These are phyloP conservation scores for Diaporthe eres DNA, from an alignment of 2,329 filamentous ascomycete genomes.

Conservation along the genomic window DNA sequence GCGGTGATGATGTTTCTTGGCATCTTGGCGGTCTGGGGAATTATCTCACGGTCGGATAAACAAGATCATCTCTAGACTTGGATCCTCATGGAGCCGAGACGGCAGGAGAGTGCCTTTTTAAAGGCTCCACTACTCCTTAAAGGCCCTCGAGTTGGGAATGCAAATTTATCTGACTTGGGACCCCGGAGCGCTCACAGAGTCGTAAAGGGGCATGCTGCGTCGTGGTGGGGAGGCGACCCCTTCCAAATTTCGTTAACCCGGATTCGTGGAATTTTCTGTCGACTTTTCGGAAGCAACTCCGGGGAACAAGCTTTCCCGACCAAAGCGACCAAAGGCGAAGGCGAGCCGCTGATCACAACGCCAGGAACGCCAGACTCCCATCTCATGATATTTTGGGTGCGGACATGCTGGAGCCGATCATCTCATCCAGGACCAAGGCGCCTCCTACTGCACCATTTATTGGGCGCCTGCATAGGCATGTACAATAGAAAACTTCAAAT, in stretches of 20 bases:
- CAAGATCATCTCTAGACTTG: not conserved
- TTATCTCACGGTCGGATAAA: conserved; percentile 1
- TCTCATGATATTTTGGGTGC: not conserved
- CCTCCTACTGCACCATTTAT: not conserved
- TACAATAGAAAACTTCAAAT: not conserved
- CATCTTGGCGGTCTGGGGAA: conserved; percentile 9
- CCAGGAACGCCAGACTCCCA: not conserved
- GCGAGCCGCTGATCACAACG: conserved; percentile 19
- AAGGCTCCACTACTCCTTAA: not conserved
- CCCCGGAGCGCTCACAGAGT: not conserved
- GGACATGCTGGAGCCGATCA: not conserved
- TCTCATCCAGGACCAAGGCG: not conserved
- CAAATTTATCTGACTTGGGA: conserved; percentile 1
- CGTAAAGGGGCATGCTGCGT: conserved; percentile 18
- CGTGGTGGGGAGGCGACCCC: conserved; percentile 26
- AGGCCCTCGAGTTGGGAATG: not conserved
- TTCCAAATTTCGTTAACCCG: conserved; percentile 28
- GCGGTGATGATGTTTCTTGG: conserved; percentile 1
- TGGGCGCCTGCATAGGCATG: not conserved
- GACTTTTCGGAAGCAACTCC: conserved; percentile 18
- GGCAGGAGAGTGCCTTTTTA: conserved; percentile 5
- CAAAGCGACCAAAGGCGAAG: not conserved
- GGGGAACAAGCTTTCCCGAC: not conserved
- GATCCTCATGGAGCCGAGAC: not conserved
- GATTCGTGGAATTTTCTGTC: conserved; percentile 33